phyloP scores from a whole-genome alignment of 2,329 filamentous ascomycete genomes.

The Trichoderma sp. region DNA sequence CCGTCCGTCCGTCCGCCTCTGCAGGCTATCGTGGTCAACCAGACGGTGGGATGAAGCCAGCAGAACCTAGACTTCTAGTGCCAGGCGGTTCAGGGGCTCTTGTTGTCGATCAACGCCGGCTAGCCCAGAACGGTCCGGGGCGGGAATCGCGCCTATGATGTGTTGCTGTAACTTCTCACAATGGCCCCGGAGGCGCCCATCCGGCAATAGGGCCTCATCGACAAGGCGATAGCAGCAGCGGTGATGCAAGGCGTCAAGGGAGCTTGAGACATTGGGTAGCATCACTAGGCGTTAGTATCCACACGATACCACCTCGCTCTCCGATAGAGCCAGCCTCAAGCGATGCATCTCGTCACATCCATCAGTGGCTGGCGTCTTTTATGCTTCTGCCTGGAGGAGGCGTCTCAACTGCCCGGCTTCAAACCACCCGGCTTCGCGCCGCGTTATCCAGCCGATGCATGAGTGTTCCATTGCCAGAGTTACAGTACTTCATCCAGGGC shows the following conservation, averaged over 20 bases:
- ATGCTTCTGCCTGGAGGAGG: neutral
- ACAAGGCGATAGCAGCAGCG: conserved; percentile 8
- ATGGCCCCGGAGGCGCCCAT: neutral
- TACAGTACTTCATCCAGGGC: too few relatives aligned
- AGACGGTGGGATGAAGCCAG: conserved; percentile 9
- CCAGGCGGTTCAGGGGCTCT: conserved; percentile 18
- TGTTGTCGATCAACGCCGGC: conserved; percentile 12
- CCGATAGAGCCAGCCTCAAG: neutral
- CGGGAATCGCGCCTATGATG: conserved; percentile 21
- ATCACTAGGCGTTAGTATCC: neutral
- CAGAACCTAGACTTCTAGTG: conserved; percentile 15
- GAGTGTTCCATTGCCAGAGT: too few relatives aligned
- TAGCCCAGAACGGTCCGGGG: neutral
- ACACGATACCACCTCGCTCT: neutral
- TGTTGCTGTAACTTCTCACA: conserved; percentile 6
- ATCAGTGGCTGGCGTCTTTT: neutral
- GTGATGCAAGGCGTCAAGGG: neutral
- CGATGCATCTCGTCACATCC: neutral
- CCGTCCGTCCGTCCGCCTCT: neutral
- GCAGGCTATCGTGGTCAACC: neutral
- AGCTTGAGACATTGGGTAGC: conserved; percentile 1
- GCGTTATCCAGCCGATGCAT: neutral
- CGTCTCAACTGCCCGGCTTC: neutral
- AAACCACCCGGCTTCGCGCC: neutral
- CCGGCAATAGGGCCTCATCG: conserved; percentile 11